Conservation (phyloP, 495 filamentous ascomycete species). For the Podospora tetraspora region DNA sequence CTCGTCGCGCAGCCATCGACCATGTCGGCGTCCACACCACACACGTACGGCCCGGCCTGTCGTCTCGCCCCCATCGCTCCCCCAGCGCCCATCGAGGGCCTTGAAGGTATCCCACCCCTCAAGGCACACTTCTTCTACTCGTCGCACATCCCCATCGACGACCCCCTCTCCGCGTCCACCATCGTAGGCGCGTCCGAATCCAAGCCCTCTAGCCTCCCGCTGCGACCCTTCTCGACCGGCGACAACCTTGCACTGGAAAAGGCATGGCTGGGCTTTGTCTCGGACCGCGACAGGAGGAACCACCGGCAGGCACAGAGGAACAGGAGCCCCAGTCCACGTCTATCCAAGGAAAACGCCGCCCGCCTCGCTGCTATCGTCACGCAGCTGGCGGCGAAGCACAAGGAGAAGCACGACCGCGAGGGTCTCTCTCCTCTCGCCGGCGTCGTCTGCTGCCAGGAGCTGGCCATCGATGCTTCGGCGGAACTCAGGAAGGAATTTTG, state of each 20-base stretch:
- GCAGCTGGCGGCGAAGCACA: constrained; percentile 33
- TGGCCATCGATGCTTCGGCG: constrained; percentile 38
- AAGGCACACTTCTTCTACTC: constrained; percentile 77
- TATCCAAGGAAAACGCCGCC: constrained; percentile 34
- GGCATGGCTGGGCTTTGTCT: constrained; percentile 57
- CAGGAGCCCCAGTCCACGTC: constrained; percentile 26
- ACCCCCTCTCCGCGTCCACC: constrained; percentile 67
- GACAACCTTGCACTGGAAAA: constrained; percentile 71
- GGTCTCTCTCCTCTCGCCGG: constrained; percentile 24
- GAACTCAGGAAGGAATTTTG: constrained; percentile 44
- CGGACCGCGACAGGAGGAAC: constrained; percentile 40
- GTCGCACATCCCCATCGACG: constrained; percentile 72
- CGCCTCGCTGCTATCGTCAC: constrained; percentile 44
- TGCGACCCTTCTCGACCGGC: constrained; percentile 69
- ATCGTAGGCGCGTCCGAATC: constrained; percentile 48
- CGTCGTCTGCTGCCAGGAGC: constrained; percentile 37
- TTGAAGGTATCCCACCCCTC: constrained; percentile 48
- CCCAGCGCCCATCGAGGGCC: constrained; percentile 26
- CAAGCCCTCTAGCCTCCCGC: constrained; percentile 48
- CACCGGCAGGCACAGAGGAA: constrained; percentile 32
- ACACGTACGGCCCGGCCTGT: constrained; percentile 38
- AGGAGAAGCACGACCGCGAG: constrained; percentile 30
- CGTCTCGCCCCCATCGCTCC: constrained; percentile 36
- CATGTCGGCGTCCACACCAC: constrained; percentile 23
- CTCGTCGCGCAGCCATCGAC: neutral